Percentiles rank a stretch among this genome's conserved stretches.
Evolutionary conservation across 139 green algal species (phyloP).

Genomic region (Dunaliella primolecta): DNA sequence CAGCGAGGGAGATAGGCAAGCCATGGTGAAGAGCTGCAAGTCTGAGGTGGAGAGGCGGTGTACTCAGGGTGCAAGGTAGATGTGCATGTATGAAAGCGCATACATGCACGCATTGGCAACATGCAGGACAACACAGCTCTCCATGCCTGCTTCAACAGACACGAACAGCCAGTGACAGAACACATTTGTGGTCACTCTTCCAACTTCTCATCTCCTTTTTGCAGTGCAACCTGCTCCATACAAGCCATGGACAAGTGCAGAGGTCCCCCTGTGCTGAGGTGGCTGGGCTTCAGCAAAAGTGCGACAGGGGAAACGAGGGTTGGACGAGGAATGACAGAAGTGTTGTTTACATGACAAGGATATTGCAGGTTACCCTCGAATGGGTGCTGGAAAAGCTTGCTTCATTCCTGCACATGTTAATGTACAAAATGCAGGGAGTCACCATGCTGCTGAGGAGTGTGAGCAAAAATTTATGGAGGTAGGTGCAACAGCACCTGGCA

Average conservation of each 20-base stretch:
- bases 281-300: constrained; percentile 11
- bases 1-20: not conserved
- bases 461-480: not conserved
- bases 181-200: too few relatives aligned
- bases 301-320: not conserved
- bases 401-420: too few relatives aligned
- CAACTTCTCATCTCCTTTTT: not conserved
- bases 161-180: too few relatives aligned
- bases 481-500: too few relatives aligned
- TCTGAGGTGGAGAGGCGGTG: not conserved
- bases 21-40: not conserved
- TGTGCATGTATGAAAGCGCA: not conserved
- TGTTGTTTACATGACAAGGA: too few relatives aligned
- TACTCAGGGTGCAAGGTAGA: not conserved
- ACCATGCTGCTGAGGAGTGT: not conserved
- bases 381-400: too few relatives aligned
- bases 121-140: too few relatives aligned
- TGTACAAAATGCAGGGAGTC: not conserved
- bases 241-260: constrained; percentile 27
- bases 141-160: too few relatives aligned
- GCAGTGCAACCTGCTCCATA: constrained; percentile 20
- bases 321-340: not conserved
- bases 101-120: not conserved
- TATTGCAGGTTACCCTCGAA: too few relatives aligned
- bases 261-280: not conserved